These are phyloP conservation scores for Penicillium malachiteum DNA, from an alignment of 495 filamentous ascomycete genomes.

Conservation along the genomic window DNA sequence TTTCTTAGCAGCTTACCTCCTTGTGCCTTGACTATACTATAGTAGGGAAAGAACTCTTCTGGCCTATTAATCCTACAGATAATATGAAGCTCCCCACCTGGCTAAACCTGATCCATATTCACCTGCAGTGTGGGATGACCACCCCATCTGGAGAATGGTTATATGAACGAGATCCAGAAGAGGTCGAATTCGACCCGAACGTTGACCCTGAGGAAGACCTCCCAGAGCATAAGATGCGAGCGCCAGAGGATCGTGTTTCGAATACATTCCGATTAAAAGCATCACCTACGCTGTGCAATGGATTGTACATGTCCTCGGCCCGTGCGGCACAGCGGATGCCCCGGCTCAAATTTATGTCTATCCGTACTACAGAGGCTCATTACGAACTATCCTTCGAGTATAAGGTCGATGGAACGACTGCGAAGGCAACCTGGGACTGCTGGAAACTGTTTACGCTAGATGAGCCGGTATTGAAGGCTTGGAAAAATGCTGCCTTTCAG, in stretches of 20 bases:
- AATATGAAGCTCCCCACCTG: not conserved
- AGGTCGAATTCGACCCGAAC: not conserved
- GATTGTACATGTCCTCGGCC: not conserved
- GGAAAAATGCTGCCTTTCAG: not conserved
- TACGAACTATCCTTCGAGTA: not conserved
- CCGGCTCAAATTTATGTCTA: not conserved
- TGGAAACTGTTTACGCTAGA: not conserved
- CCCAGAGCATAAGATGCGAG: not conserved
- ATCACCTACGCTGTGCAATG: not conserved
- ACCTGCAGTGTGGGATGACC: not conserved
- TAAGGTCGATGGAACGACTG: not conserved
- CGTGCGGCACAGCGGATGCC: not conserved
- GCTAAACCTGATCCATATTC: not conserved
- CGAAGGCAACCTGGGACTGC: not conserved
- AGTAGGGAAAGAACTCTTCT: not conserved
- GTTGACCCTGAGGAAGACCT: not conserved
- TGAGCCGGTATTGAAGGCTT: not conserved
- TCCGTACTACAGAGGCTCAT: not conserved
- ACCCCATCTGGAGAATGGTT: not conserved
- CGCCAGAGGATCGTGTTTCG: not conserved
- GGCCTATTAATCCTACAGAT: not conserved
- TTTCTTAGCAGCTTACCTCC: not conserved
- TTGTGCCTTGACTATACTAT: not conserved
- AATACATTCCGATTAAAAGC: not conserved
- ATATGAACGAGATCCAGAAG: not conserved